These are phyloP conservation scores for Trichoderma aggressivum DNA, from an alignment of 2,329 filamentous ascomycete species.

Conservation along the genomic window DNA sequence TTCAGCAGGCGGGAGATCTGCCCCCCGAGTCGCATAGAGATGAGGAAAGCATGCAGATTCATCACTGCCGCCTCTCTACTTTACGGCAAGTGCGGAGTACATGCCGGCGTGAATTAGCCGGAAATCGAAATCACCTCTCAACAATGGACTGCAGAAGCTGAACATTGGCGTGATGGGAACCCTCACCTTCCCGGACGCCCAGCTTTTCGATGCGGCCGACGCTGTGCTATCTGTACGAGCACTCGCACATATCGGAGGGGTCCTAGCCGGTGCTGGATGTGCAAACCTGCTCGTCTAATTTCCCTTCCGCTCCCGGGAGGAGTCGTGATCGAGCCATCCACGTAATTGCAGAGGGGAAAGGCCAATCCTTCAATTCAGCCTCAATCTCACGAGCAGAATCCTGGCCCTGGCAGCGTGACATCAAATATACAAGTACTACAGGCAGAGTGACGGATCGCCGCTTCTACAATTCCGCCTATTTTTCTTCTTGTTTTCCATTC, in stretches of 20 bases:
- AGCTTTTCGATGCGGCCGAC: not conserved
- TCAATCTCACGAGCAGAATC: constrained; percentile 10
- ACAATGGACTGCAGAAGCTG: constrained; percentile 10
- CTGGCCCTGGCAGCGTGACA: not conserved
- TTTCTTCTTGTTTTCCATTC: not conserved
- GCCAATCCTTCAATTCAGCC: constrained; percentile 16
- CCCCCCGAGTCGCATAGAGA: constrained; percentile 7
- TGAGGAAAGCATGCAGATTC: constrained; percentile 7
- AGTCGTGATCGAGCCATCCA: constrained; percentile 8
- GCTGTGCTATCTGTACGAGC: not conserved
- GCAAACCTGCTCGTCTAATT: constrained; percentile 7
- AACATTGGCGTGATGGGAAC: not conserved
- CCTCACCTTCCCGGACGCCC: not conserved
- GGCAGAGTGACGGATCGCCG: not conserved
- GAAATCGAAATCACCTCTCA: constrained; percentile 7
- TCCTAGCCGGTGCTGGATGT: not conserved
- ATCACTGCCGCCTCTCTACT: constrained; percentile 1
- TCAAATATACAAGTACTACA: not conserved
- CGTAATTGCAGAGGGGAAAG: not conserved
- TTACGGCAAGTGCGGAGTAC: constrained; percentile 1
- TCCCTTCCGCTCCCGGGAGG: constrained; percentile 4
- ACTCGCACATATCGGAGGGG: not conserved
- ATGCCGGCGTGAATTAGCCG: constrained; percentile 11
- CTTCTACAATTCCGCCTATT: not conserved
- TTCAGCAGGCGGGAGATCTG: constrained; percentile 16